These are phyloP conservation scores for Platanus orientalis DNA, from an alignment of 164 flowering plant species.

Conservation along the genomic window DNA sequence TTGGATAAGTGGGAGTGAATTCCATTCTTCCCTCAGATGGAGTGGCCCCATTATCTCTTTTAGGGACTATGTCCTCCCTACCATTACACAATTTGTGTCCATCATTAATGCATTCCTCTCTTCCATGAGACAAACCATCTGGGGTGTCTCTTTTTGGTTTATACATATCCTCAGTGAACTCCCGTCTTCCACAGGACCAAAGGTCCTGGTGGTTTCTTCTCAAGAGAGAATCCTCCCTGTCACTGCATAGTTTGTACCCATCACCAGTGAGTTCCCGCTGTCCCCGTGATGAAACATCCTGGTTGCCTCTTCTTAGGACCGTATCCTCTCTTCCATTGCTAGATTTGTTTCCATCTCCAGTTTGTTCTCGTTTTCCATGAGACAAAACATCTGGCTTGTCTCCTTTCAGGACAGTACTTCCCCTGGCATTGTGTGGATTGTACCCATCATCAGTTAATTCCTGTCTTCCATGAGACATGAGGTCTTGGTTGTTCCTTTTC, in stretches of 20 bases:
- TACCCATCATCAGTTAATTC: background rate
- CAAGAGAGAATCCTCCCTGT: background rate
- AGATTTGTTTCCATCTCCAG: background rate
- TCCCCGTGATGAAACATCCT: constrained; percentile 11
- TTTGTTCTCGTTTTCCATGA: constrained; percentile 4
- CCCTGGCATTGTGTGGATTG: constrained; percentile 3
- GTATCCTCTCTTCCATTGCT: background rate
- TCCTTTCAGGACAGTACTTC: background rate
- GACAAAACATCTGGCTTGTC: background rate
- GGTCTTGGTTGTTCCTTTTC: constrained; percentile 8
- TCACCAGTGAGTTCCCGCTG: constrained; percentile 9
- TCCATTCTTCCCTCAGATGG: constrained; percentile 19
- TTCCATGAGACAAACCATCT: constrained; percentile 6
- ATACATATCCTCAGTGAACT: background rate
- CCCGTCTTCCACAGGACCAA: background rate
- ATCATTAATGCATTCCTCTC: constrained; percentile 5
- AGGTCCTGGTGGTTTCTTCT: background rate
- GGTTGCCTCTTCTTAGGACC: background rate
- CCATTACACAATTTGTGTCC: constrained; percentile 2
- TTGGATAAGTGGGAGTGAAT: background rate
- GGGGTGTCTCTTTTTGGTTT: background rate
- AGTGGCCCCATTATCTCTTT: constrained; percentile 15
- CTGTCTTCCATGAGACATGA: background rate
- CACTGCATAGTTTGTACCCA: background rate
- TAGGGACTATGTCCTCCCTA: constrained; percentile 12